Conservation (phyloP, 306 rosid genomes). For the Quercus robur region DNA sequence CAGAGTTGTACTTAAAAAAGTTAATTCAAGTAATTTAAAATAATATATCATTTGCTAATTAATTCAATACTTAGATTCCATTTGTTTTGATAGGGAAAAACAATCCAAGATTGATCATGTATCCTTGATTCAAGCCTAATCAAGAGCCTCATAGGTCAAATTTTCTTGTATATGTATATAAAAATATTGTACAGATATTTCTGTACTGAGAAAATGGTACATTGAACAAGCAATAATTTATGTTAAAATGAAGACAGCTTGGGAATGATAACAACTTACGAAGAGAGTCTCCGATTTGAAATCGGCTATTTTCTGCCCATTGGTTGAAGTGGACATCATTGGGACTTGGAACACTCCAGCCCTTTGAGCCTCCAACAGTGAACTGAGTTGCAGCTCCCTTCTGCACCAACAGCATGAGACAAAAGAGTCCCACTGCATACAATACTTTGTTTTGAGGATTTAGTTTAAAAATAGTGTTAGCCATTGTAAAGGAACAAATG, state of each 20-base stretch:
- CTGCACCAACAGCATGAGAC: slow-evolving; percentile 45
- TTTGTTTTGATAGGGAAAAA: background rate
- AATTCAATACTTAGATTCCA: background rate
- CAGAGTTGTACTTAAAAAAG: slow-evolving; percentile 4
- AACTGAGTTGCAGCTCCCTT: slow-evolving; percentile 51
- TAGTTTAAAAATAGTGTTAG: slow-evolving; percentile 14
- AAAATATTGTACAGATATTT: no score
- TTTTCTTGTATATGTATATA: no score
- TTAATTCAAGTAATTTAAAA: background rate
- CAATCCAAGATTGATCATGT: no score
- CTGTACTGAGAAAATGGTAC: background rate
- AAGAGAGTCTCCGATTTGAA: slow-evolving; percentile 76
- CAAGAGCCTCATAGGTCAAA: no score
- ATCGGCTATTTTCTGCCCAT: slow-evolving; percentile 78
- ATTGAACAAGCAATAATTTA: background rate
- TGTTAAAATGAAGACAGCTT: background rate
- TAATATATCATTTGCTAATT: background rate
- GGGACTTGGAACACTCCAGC: slow-evolving; percentile 68
- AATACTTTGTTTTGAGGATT: slow-evolving; percentile 21
- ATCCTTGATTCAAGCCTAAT: no score
- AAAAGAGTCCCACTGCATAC: slow-evolving; percentile 38
- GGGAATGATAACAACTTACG: slow-evolving; percentile 35
- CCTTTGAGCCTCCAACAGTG: slow-evolving; percentile 60
- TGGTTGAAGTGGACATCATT: slow-evolving; percentile 43
- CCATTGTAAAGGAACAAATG: slow-evolving; percentile 37